A percentile compares a stretch with the other conserved stretches of the same genome.
These are phyloP conservation scores for Lactarius akahatsu DNA, from an alignment of 768 basidiomycete genomes.

Conservation along the genomic window DNA sequence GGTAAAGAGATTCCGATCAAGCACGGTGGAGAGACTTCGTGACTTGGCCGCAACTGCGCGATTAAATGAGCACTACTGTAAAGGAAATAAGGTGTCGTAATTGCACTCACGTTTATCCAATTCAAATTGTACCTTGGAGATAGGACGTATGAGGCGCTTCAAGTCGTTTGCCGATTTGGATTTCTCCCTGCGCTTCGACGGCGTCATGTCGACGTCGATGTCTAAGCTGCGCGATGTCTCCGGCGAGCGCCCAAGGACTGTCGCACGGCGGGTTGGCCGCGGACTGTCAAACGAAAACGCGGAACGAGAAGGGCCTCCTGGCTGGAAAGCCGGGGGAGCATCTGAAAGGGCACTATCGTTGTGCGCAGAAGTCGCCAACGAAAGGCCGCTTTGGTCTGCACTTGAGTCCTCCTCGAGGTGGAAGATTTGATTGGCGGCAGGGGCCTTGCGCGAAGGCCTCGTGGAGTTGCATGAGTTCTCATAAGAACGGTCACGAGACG, in stretches of 20 bases:
- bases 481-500: conserved; percentile 49
- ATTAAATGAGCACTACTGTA: background rate
- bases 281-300: conserved; percentile 36
- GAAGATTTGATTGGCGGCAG: conserved; percentile 73
- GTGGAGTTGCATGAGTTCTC: conserved; percentile 44
- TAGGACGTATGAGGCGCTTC: conserved; percentile 63
- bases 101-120: conserved; percentile 54
- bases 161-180: conserved; percentile 65
- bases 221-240: conserved; percentile 35
- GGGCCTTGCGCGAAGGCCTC: conserved; percentile 60
- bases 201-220: conserved; percentile 47
- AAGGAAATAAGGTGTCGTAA: background rate
- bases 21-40: conserved; percentile 32
- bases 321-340: conserved; percentile 33
- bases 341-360: conserved; percentile 19
- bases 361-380: conserved; percentile 12
- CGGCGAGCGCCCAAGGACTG: conserved; percentile 66
- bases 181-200: conserved; percentile 65
- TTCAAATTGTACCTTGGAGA: conserved; percentile 64
- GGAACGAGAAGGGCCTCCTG: conserved; percentile 30
- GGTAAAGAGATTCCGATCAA: conserved; percentile 70
- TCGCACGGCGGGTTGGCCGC: conserved; percentile 50
- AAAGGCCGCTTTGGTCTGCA: conserved; percentile 35
- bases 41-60: conserved; percentile 27
- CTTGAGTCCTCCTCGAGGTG: conserved; percentile 42